Base-by-base conservation (phyloP, 805 yeast genomes). In the Hanseniaspora taiwanica region DNA sequence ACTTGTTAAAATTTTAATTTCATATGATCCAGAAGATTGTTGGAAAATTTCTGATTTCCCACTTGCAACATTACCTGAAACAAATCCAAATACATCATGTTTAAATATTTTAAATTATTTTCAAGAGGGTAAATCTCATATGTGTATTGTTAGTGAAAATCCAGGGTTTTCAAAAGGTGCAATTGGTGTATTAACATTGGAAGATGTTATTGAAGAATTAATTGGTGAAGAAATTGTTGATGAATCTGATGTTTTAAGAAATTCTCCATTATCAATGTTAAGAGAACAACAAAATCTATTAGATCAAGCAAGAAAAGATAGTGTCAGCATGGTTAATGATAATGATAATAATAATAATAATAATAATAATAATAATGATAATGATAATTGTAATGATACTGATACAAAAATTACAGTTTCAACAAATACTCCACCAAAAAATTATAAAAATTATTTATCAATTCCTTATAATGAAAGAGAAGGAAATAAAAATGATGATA, bases 221-320 rank as follows among this genome's bases (percentile, higher is more conserved):
- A 89, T 89, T 58, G 98, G 98, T 38, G 97, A 89, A 61, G 98
- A 89, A 58, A 89, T 89, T 53, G 89, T 89, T 33, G 98, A 89
- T 56, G 98, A 89, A 62, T 76, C 86, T 19, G 98, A 89, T 56
- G 96, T 91, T 16, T 86, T 81, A 54, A 73, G 87, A 43, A 96
- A 89, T 60, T 81, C 87, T 46, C 84, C 84, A 59, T 81, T 82
- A 47, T 84, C 84, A 44, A 85, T 87, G 54, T 82, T 83, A 60
- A 66, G 89, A 54, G 67, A 68, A 31, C 73, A 72, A 44, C 33
- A 9, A 23, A 7, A 23, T 38, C 24, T 10, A 24, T 14, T 18
- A 37, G 16, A 23, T 12, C 14, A 19, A 18, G n/a, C n/a, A n/a
- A n/a, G n/a, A n/a, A n/a, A n/a, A n/a, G n/a, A n/a, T n/a, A n/a